Conservation (phyloP, 306 rosid genomes). For the Glycyrrhiza uralensis region DNA sequence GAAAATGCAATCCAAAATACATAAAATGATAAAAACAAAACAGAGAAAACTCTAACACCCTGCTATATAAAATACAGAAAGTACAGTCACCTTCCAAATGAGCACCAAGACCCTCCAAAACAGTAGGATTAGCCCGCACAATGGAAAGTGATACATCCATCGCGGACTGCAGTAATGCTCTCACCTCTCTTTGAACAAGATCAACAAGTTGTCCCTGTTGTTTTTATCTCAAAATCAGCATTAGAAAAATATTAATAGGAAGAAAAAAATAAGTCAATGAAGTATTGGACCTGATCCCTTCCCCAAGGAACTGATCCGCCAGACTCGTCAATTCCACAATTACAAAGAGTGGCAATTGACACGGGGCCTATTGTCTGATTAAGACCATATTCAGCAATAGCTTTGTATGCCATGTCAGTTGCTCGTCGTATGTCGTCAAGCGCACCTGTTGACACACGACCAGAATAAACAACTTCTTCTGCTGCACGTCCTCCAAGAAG, state of each 20-base stretch:
- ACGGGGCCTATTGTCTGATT: conserved; percentile 87
- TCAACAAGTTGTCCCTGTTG: conserved; percentile 90
- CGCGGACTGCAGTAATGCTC: conserved; percentile 81
- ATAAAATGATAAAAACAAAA: not conserved
- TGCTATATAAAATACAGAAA: not conserved
- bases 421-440: conserved; percentile 97
- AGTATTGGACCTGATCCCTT: conserved; percentile 83
- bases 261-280: conserved; percentile 14
- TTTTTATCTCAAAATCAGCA: conserved; percentile 41
- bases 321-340: conserved; percentile 90
- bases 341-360: conserved; percentile 74
- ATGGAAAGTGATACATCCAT: conserved; percentile 73
- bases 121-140: conserved; percentile 91
- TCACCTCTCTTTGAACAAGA: conserved; percentile 93
- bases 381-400: conserved; percentile 97
- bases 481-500: conserved; percentile 99
- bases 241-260: conserved; percentile 1
- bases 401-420: conserved; percentile 98
- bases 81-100: conserved; percentile 74
- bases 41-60: not conserved
- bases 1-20: not conserved
- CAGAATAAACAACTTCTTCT: conserved; percentile 90
- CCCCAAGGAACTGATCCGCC: conserved; percentile 81
- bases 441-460: conserved; percentile 96
- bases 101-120: conserved; percentile 98